A percentile compares a stretch with the other conserved stretches of the same genome.
These are phyloP conservation scores for Anaeromyces robustus DNA, from an alignment of 192 early-diverging fungal species.

Conservation along the genomic window DNA sequence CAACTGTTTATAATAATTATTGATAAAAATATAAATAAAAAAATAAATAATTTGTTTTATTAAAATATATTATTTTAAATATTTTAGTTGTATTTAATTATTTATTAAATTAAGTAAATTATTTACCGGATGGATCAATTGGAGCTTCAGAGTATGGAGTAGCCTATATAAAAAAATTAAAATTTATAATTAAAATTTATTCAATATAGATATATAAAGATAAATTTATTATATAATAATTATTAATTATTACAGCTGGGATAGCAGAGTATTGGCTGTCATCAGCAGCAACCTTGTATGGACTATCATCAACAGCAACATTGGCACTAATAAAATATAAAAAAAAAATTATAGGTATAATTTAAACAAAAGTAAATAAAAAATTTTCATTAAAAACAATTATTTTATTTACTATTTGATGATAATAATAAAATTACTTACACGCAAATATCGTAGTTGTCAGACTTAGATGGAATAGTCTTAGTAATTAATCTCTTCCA, in stretches of 20 bases:
- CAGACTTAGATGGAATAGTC: conserved; percentile 36
- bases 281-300: conserved; percentile 46
- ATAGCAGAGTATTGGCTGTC: conserved; percentile 35
- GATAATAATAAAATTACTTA: conserved; percentile 13
- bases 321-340: conserved; percentile 50
- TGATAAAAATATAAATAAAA: background rate
- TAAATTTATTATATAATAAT: background rate
- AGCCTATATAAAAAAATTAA: conserved; percentile 7
- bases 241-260: conserved; percentile 24
- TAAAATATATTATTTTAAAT: no score
- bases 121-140: conserved; percentile 56
- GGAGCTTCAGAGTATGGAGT: conserved; percentile 35
- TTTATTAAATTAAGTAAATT: no score
- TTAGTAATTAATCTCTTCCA: conserved; percentile 73
- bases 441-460: conserved; percentile 58
- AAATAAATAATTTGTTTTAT: conserved; percentile 21
- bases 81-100: no score
- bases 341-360: no score
- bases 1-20: conserved; percentile 25
- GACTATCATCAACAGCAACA: conserved; percentile 49
- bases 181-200: background rate
- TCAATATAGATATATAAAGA: no score
- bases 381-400: no score
- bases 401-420: no score
- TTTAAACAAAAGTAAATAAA: no score